Evolutionary conservation across 495 filamentous ascomycete species (phyloP).

Genomic region (Penicillium diatomitis): DNA sequence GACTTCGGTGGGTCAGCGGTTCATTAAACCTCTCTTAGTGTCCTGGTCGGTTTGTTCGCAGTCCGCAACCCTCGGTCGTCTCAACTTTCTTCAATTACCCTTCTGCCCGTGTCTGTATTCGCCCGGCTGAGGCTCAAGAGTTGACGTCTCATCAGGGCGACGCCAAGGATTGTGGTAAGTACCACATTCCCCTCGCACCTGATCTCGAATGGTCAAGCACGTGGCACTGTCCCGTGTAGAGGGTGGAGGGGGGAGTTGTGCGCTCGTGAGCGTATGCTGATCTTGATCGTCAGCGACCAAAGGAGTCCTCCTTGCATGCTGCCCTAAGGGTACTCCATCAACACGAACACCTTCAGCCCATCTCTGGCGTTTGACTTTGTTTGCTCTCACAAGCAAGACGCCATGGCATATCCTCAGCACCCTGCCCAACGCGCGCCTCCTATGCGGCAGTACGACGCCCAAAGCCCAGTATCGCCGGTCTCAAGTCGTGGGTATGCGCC

Average conservation of each 20-base stretch:
- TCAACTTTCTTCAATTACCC: not conserved
- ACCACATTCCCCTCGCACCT: not conserved
- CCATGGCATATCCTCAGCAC: constrained; percentile 28
- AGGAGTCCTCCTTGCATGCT: constrained; percentile 17
- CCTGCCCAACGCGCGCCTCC: constrained; percentile 38
- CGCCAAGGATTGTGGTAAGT: not conserved
- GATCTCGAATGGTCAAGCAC: constrained; percentile 1
- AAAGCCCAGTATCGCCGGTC: constrained; percentile 17
- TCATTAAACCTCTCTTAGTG: constrained; percentile 6
- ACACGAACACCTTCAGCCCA: not conserved
- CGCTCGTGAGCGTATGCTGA: constrained; percentile 6
- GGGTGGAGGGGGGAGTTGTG: not conserved
- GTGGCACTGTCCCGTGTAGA: constrained; percentile 4
- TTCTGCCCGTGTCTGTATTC: constrained; percentile 1
- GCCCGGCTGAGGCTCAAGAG: not conserved
- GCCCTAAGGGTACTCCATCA: not conserved
- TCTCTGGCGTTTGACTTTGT: not conserved
- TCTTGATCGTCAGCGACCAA: not conserved
- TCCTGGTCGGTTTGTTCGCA: too few species aligned
- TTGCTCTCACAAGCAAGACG: not conserved
- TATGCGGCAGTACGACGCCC: constrained; percentile 40
- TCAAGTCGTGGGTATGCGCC: constrained; percentile 32
- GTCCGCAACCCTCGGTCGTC: too few species aligned
- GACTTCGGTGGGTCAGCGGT: constrained; percentile 5
- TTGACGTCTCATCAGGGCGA: not conserved